Evolutionary conservation across 2,329 filamentous ascomycete genomes (phyloP).

Genomic region (Escovopsis sp.): DNA sequence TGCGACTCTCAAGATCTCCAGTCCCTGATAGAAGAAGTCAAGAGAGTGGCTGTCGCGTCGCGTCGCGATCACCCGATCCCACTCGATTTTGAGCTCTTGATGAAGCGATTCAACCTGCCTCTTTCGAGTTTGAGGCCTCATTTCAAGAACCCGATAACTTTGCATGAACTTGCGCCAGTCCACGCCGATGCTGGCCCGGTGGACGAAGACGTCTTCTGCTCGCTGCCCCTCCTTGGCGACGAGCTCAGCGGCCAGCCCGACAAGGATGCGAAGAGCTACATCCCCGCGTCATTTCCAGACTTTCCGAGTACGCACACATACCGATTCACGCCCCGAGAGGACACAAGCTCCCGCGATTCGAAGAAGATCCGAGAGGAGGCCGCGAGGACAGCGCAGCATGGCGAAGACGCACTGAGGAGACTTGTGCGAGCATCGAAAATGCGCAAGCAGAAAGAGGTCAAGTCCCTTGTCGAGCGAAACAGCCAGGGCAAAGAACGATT

Average conservation of each 20-base stretch:
- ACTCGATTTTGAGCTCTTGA: slow-evolving; percentile 38
- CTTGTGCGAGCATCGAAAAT: slow-evolving; percentile 47
- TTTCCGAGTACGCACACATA: slow-evolving; percentile 53
- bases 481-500: slow-evolving; percentile 38
- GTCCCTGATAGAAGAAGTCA: slow-evolving; percentile 32
- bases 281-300: slow-evolving; percentile 41
- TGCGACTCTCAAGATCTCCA: slow-evolving; percentile 26
- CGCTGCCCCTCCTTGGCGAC: slow-evolving; percentile 30
- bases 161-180: slow-evolving; percentile 20
- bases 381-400: slow-evolving; percentile 43
- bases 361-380: slow-evolving; percentile 45
- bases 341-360: slow-evolving; percentile 31
- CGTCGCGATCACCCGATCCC: slow-evolving; percentile 39
- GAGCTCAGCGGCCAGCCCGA: slow-evolving; percentile 44
- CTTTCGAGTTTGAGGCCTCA: slow-evolving; percentile 39
- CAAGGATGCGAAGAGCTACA: slow-evolving; percentile 38
- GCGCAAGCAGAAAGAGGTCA: slow-evolving; percentile 49
- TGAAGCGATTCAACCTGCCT: slow-evolving; percentile 36
- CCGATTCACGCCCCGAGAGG: slow-evolving; percentile 39
- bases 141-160: slow-evolving; percentile 34
- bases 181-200: slow-evolving; percentile 23
- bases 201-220: slow-evolving; percentile 24
- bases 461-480: slow-evolving; percentile 37
- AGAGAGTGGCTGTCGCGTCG: slow-evolving; percentile 29
- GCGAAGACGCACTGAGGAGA: slow-evolving; percentile 43